Base-by-base conservation (phyloP, 75 land plant genomes). In the Pinus albicaulis region DNA sequence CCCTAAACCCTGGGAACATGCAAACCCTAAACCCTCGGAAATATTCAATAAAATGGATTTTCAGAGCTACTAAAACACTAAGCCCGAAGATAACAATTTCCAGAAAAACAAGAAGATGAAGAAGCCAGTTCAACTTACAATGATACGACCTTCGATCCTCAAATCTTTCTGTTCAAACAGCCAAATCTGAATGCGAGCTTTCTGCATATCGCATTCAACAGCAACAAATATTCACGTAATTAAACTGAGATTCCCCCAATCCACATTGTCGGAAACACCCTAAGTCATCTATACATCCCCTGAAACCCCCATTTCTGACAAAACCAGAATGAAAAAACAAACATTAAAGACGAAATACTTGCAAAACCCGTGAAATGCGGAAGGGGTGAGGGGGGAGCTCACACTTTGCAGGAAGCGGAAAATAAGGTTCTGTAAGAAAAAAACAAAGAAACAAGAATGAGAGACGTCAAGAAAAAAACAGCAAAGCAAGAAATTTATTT, bases 141-240 rank as follows among this genome's bases (percentile, higher is more conserved):
- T 95, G 75, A 93, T 95, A 63, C 96, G 86, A 26, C 98, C 98
- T 82, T 95, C 98, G 26, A 95, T 95, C 73, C 98, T 83, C 80
- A 86, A 20, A 73, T 93, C 98, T 78, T 93, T 93, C 92, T 95
- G 98, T 87, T 95, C 98, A 68, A 93, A 95, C 36, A 95, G 90
- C 98, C 93, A 95, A 60, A 95, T 88, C 80, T 93, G 93, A 77
- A 94, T 92, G n/a, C 95, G 87, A 23, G 97, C 92, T 86, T 94
- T 94, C 88, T 88, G 87, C 34, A 56, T 5, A 16, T 48, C 13
- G 69, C 53, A 23, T 64, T 58, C 65, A 28, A 56, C 53, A 52
- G 20, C 13, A 66, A 72, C 7, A 72, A 23, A 12, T 74, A 74
- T 7, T 8, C 73, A 25, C 14, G 10, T 20, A 34, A 26, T 20